phyloP scores from a whole-genome alignment of 352 stramenopile species.

The Stephanocyclus meneghinianus region DNA sequence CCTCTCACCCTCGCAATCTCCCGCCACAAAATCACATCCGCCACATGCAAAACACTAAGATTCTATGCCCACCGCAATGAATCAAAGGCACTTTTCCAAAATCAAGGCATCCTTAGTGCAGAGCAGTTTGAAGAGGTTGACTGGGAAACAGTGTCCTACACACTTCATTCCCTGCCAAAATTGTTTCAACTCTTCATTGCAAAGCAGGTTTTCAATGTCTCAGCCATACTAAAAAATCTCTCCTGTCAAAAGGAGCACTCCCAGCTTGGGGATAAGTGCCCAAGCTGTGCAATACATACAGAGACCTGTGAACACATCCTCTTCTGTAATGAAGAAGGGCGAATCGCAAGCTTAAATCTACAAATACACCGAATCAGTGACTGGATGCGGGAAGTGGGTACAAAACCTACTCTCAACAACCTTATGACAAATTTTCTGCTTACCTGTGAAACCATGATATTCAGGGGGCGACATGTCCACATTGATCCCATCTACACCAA shows the following conservation, averaged over 20 bases:
- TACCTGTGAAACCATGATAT: too few species aligned
- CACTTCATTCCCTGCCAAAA: background rate
- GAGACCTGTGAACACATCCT: conserved; percentile 8
- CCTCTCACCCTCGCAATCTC: too few species aligned
- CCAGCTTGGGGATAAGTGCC: background rate
- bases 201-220: conserved; percentile 5
- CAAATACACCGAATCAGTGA: background rate
- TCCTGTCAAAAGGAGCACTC: background rate
- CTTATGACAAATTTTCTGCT: background rate
- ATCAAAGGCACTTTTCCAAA: background rate
- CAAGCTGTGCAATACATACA: background rate
- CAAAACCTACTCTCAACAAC: background rate
- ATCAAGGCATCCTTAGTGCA: background rate
- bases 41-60: background rate
- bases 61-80: background rate
- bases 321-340: background rate
- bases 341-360: background rate
- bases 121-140: conserved; percentile 7
- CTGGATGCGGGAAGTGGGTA: background rate
- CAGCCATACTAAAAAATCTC: background rate
- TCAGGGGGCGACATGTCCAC: background rate
- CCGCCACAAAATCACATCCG: background rate
- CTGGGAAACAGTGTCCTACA: background rate
- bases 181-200: background rate
- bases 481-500: background rate